Conservation (phyloP, 2,329 filamentous ascomycete species). For the Talaromyces sp. region DNA sequence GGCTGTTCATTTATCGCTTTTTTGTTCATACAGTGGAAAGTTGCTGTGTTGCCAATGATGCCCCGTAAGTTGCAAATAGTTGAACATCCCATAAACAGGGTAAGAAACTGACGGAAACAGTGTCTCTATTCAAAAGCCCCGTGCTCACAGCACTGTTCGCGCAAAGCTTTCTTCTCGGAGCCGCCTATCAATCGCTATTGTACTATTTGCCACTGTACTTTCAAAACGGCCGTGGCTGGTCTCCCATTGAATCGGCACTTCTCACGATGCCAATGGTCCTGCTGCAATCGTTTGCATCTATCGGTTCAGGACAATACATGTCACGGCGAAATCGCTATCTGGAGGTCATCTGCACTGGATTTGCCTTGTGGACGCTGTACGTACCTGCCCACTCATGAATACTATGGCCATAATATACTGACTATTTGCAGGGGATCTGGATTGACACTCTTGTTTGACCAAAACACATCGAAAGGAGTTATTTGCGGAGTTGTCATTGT, state of each 20-base stretch:
- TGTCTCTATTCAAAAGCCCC: constrained; percentile 50
- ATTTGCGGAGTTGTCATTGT: constrained; percentile 51
- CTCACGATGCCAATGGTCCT: constrained; percentile 49
- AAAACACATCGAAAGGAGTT: constrained; percentile 41
- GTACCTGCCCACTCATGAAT: neutral
- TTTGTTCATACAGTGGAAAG: constrained; percentile 52
- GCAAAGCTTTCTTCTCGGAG: constrained; percentile 58
- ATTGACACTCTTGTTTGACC: constrained; percentile 48
- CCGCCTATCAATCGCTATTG: constrained; percentile 55
- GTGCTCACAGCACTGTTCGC: constrained; percentile 53
- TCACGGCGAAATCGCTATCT: constrained; percentile 55
- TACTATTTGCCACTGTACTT: constrained; percentile 62
- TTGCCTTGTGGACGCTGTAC: constrained; percentile 44
- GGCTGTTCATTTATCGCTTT: constrained; percentile 46
- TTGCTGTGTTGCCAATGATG: constrained; percentile 56
- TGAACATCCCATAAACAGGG: constrained; percentile 7
- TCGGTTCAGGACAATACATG: constrained; percentile 55
- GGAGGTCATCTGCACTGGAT: constrained; percentile 52
- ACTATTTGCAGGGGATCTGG: constrained; percentile 41
- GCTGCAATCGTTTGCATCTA: constrained; percentile 37
- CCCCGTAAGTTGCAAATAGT: constrained; percentile 40
- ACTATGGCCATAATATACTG: neutral
- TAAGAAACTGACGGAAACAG: constrained; percentile 14
- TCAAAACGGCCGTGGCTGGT: constrained; percentile 51
- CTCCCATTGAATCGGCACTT: constrained; percentile 47